Percentiles rank a stretch among this genome's conserved stretches.
phyloP scores from a whole-genome alignment of 2,329 filamentous ascomycete genomes.

The Alternaria metachromatica region DNA sequence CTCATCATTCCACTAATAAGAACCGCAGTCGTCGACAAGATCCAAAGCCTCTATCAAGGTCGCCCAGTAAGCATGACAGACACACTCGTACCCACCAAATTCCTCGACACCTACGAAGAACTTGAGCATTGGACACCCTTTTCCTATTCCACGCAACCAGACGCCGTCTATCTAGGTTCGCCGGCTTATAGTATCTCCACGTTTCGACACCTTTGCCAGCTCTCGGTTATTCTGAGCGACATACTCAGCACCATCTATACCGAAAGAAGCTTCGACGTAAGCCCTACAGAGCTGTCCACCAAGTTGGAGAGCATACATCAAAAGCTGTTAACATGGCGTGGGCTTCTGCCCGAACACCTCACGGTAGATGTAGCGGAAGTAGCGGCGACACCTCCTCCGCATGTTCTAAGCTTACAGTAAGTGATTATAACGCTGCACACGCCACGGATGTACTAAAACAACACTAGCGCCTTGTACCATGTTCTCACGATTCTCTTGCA shows the following conservation, averaged over 20 bases:
- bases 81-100: constrained; percentile 55
- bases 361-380: constrained; percentile 44
- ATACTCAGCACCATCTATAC: constrained; percentile 47
- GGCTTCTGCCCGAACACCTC: constrained; percentile 53
- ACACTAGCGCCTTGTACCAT: constrained; percentile 54
- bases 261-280: constrained; percentile 46
- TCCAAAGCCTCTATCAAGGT: constrained; percentile 63
- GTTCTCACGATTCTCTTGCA: constrained; percentile 62
- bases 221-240: constrained; percentile 57
- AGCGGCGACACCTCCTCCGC: constrained; percentile 46
- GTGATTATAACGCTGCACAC: neutral
- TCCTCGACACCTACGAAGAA: constrained; percentile 61
- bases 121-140: constrained; percentile 60
- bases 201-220: constrained; percentile 51
- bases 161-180: constrained; percentile 40
- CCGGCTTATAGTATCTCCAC: constrained; percentile 55
- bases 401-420: constrained; percentile 36
- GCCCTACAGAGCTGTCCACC: constrained; percentile 44
- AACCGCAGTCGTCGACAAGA: constrained; percentile 54
- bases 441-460: neutral
- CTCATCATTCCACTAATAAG: constrained; percentile 10
- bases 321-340: constrained; percentile 54
- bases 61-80: constrained; percentile 58
- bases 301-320: constrained; percentile 50
- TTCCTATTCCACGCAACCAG: constrained; percentile 37